Evolutionary conservation across 2,329 filamentous ascomycete genomes (phyloP).

Genomic region (Aspergillus sp.): DNA sequence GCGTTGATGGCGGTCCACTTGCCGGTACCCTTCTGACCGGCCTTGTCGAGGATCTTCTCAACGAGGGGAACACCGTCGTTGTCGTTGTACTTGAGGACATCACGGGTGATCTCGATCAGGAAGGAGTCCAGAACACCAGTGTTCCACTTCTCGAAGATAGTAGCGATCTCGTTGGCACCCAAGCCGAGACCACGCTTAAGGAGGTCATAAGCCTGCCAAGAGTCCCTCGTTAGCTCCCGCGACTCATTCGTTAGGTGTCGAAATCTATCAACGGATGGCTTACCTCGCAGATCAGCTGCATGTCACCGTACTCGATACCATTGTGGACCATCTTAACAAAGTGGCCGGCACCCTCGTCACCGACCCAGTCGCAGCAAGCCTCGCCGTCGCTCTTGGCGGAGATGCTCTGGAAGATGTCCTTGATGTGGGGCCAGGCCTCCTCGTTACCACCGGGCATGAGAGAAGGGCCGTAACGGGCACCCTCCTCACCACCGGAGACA

Average conservation of each 20-base stretch:
- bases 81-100: slow-evolving; percentile 98
- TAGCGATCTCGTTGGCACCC: slow-evolving; percentile 89
- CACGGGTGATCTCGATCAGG: slow-evolving; percentile 97
- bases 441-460: slow-evolving; percentile 99
- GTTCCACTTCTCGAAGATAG: slow-evolving; percentile 95
- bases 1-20: slow-evolving; percentile 99
- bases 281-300: slow-evolving; percentile 99
- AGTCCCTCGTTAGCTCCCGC: background rate
- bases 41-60: slow-evolving; percentile 98
- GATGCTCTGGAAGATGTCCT: slow-evolving; percentile 98
- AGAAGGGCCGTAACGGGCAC: slow-evolving; percentile 94
- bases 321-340: slow-evolving; percentile 99
- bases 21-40: slow-evolving; percentile 98
- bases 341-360: slow-evolving; percentile 98
- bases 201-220: slow-evolving; percentile 87
- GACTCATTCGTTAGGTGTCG: too few relatives aligned
- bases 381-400: slow-evolving; percentile 96
- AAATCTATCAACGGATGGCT: slow-evolving; percentile 24
- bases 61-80: slow-evolving; percentile 87
- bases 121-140: slow-evolving; percentile 98
- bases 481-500: slow-evolving; percentile 99
- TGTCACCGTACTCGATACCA: slow-evolving; percentile 99
- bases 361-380: slow-evolving; percentile 99
- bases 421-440: slow-evolving; percentile 96
- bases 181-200: slow-evolving; percentile 97